These are phyloP conservation scores for Sporisorium scitamineum DNA, from an alignment of 1,284 basidiomycete genomes.

Conservation along the genomic window DNA sequence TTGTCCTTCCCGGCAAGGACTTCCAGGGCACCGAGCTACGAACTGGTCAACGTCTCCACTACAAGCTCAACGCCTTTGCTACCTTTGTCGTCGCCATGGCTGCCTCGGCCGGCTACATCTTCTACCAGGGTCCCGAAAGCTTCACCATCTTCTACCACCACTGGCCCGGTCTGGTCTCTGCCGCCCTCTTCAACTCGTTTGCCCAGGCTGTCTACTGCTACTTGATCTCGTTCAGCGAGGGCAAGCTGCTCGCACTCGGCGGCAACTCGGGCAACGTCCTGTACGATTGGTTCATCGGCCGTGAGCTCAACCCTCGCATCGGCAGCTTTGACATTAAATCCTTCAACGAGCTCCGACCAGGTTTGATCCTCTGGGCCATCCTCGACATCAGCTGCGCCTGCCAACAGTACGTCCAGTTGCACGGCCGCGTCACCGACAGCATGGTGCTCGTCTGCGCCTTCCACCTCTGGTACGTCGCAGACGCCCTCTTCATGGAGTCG, in stretches of 20 bases:
- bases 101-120: conserved; percentile 78
- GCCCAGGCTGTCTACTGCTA: conserved; percentile 78
- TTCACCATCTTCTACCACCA: conserved; percentile 93
- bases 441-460: conserved; percentile 90
- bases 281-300: conserved; percentile 97
- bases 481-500: conserved; percentile 72
- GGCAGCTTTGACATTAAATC: conserved; percentile 94
- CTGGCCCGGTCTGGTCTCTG: conserved; percentile 89
- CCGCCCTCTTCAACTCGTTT: conserved; percentile 82
- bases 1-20: conserved; percentile 85
- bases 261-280: conserved; percentile 89
- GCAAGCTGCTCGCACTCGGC: conserved; percentile 82
- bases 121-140: conserved; percentile 79
- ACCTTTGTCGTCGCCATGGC: conserved; percentile 75
- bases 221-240: conserved; percentile 76
- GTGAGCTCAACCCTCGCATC: conserved; percentile 89
- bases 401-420: conserved; percentile 83
- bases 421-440: conserved; percentile 84
- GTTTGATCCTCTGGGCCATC: conserved; percentile 93
- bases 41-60: conserved; percentile 80
- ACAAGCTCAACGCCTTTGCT: conserved; percentile 95
- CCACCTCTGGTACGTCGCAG: conserved; percentile 87
- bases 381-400: conserved; percentile 92
- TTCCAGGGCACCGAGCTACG: conserved; percentile 83
- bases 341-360: conserved; percentile 85